phyloP scores from a whole-genome alignment of 75 land plant species.

The Picea sitchensis region DNA sequence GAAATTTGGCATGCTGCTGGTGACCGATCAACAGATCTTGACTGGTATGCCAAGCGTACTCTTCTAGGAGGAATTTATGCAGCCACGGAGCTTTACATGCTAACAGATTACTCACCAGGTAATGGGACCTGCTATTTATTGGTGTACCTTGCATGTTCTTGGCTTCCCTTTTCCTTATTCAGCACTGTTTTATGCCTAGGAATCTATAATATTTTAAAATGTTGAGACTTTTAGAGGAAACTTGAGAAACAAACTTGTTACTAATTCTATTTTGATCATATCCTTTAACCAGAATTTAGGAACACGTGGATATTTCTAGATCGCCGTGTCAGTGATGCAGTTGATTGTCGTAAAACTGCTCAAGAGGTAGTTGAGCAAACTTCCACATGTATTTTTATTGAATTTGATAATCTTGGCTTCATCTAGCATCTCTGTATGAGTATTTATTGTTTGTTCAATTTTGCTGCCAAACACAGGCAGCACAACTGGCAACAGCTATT shows the following conservation, averaged over 20 bases:
- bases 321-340: constrained; percentile 32
- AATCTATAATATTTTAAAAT: neutral
- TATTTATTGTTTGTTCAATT: neutral
- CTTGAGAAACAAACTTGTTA: neutral
- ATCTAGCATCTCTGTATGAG: neutral
- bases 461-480: constrained; percentile 45
- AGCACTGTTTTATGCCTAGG: neutral
- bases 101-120: constrained; percentile 91
- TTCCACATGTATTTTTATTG: neutral
- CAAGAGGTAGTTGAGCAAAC: constrained; percentile 32
- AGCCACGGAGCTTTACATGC: constrained; percentile 85
- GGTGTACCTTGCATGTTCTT: neutral
- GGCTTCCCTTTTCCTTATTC: neutral
- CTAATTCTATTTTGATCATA: neutral
- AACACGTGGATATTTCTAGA: constrained; percentile 47
- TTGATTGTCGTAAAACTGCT: constrained; percentile 44
- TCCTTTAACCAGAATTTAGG: constrained; percentile 23
- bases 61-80: constrained; percentile 79
- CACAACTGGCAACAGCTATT: constrained; percentile 73
- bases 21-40: constrained; percentile 63
- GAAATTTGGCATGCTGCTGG: constrained; percentile 97
- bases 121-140: neutral
- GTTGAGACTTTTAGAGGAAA: neutral
- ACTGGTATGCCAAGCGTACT: constrained; percentile 86
- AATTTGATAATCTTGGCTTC: neutral